phyloP scores from a whole-genome alignment of 108 stramenopile species.

The Tribonema minus region DNA sequence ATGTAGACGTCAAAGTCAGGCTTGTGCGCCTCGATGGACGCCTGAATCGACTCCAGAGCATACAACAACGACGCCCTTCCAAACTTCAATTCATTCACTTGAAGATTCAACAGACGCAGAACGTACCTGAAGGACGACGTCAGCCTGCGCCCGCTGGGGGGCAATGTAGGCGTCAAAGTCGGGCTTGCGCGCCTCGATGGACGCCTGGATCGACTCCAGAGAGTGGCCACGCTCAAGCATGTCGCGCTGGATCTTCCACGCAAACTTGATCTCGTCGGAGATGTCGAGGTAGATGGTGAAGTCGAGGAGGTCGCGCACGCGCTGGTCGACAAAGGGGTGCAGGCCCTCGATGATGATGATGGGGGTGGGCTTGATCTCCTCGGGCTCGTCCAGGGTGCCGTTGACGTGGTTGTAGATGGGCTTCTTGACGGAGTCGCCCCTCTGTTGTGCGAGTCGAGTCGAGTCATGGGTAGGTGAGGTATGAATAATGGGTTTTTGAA shows the following conservation, averaged over 20 bases:
- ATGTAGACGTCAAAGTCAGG: slow-evolving; percentile 94
- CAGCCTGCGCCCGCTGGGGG: slow-evolving; percentile 84
- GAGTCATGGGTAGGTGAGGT: too few species aligned
- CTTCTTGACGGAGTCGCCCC: slow-evolving; percentile 80
- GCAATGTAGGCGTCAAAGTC: slow-evolving; percentile 94
- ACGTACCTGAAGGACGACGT: slow-evolving; percentile 71
- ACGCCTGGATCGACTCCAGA: slow-evolving; percentile 88
- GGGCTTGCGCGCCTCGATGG: slow-evolving; percentile 79
- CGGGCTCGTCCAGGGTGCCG: slow-evolving; percentile 91
- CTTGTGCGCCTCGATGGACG: slow-evolving; percentile 76
- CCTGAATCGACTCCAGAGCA: slow-evolving; percentile 87
- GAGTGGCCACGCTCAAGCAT: slow-evolving; percentile 96
- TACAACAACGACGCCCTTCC: too few species aligned
- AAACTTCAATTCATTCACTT: too few species aligned
- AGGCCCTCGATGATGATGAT: slow-evolving; percentile 96
- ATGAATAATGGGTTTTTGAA: too few species aligned
- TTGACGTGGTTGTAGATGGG: slow-evolving; percentile 99
- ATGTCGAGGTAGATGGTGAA: slow-evolving; percentile 96
- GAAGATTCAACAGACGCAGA: too few species aligned
- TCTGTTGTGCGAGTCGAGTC: too few species aligned
- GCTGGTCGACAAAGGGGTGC: slow-evolving; percentile 90
- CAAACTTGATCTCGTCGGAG: slow-evolving; percentile 89
- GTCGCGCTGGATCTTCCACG: slow-evolving; percentile 98
- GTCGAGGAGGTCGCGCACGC: slow-evolving; percentile 90
- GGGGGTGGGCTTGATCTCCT: slow-evolving; percentile 87